Conservation (phyloP, 2,329 filamentous ascomycete genomes). For the Tolypocladium tropicale region DNA sequence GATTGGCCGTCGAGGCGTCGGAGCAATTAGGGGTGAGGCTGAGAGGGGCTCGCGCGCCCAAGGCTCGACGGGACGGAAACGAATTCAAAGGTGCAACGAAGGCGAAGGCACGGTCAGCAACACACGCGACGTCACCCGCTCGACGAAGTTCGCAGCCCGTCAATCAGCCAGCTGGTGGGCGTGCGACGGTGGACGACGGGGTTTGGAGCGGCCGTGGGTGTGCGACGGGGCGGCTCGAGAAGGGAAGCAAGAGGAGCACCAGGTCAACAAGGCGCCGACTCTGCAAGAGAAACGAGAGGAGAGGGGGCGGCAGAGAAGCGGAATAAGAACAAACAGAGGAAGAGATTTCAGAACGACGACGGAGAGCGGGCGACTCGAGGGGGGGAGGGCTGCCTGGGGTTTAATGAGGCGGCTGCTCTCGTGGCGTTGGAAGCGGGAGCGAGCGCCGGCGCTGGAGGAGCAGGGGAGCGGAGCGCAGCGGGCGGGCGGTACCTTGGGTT, state of each 20-base stretch:
- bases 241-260: slow-evolving; percentile 21
- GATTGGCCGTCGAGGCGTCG: slow-evolving; percentile 30
- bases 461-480: background rate
- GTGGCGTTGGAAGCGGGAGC: slow-evolving; percentile 11
- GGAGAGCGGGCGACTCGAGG: slow-evolving; percentile 14
- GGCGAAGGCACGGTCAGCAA: slow-evolving; percentile 9
- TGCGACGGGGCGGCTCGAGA: slow-evolving; percentile 12
- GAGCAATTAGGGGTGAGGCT: slow-evolving; percentile 18
- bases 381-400: slow-evolving; percentile 19
- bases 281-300: slow-evolving; percentile 2
- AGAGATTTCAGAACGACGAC: slow-evolving; percentile 18
- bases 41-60: slow-evolving; percentile 13
- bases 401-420: slow-evolving; percentile 18
- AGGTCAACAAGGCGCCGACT: slow-evolving; percentile 8
- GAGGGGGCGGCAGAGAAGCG: slow-evolving; percentile 11
- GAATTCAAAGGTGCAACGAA: slow-evolving; percentile 9
- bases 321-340: slow-evolving; percentile 19
- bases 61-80: slow-evolving; percentile 14
- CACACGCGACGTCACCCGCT: slow-evolving; percentile 12
- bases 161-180: slow-evolving; percentile 11
- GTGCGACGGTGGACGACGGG: slow-evolving; percentile 8
- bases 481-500: too few relatives aligned
- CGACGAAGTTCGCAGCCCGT: slow-evolving; percentile 4
- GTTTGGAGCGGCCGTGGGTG: slow-evolving; percentile 14
- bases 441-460: slow-evolving; percentile 1